Evolutionary conservation across 192 early-diverging fungal genomes (phyloP), one percentile per base, ranked within the genome.

Genomic region (Backusella sp.): DNA sequence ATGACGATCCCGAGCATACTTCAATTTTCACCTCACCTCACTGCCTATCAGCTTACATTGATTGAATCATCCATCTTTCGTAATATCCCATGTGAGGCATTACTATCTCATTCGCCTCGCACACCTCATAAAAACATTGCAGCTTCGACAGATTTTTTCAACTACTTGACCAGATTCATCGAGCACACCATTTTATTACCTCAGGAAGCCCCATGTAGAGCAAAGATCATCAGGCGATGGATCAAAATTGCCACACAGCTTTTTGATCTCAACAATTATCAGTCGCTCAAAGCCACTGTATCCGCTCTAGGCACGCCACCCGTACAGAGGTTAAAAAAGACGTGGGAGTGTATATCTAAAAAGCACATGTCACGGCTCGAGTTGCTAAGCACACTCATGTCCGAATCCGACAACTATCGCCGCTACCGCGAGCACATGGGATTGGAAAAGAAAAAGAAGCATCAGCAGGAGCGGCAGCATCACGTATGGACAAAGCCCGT

Each of bases 61-160:
- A 90, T 92, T 52, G 93, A 94, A 52, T 91, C 91, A 14, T 81
- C 84, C 46, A 88, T 94, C 44, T 92, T 94, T 56, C 71, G 85
- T 46, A 79, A 86, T 70, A 91, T 94, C 28, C 82, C 87, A 35
- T 88, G 90, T 7, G 46, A 75, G 6, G 86, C 92, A 28, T 73
- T 94, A 11, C 56, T 92, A 11, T 73, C 76, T 3, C 92, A 95
- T 76, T 89, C 89, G 1, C 82, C 92, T 0, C 86, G 88, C 28
- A 78, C 83, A 17, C 91, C 91, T 0, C 83, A 90, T 49, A 81
- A 84, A 17, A 80, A 83, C 3, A 86, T 95, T 14, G 88, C 88
- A 28, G 88, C 87, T 0, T 88, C 86, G 9, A 88, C 93, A 17
- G 92, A 94, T 56, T 92, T 92, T 77, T 95, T 95, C 87, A 95